Conservation (phyloP, 2,329 filamentous ascomycete genomes). For the Davidsoniella virescens region DNA sequence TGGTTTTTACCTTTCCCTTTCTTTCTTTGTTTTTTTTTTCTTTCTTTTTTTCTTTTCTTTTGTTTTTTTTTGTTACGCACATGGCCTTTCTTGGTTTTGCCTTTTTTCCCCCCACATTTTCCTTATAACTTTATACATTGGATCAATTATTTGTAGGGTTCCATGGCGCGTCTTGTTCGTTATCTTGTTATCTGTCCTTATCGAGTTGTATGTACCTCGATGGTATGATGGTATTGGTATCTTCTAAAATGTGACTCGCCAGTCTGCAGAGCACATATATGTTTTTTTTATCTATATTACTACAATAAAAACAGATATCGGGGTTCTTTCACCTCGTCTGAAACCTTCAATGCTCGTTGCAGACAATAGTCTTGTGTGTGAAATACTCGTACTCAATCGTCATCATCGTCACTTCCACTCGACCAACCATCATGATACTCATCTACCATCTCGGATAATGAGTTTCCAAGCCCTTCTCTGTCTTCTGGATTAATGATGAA, state of each 20-base stretch:
- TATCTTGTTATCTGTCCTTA: neutral
- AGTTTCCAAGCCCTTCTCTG: slow-evolving; percentile 66
- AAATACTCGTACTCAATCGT: slow-evolving; percentile 29
- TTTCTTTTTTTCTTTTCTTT: neutral
- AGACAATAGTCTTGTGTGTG: too few species aligned
- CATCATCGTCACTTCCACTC: slow-evolving; percentile 55
- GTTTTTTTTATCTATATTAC: slow-evolving; percentile 1
- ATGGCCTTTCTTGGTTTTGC: too few species aligned
- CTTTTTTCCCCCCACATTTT: too few species aligned
- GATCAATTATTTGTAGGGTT: too few species aligned
- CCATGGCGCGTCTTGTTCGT: neutral
- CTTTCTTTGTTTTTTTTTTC: neutral
- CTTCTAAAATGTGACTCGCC: neutral
- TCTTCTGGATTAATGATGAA: slow-evolving; percentile 57
- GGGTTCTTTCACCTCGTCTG: neutral
- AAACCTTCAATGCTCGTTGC: neutral
- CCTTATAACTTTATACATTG: too few species aligned
- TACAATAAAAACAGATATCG: slow-evolving; percentile 2
- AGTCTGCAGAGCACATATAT: neutral
- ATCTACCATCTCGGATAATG: slow-evolving; percentile 66
- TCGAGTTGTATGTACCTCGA: neutral
- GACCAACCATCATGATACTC: slow-evolving; percentile 82
- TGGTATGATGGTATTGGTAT: neutral
- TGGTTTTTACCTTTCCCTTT: neutral
- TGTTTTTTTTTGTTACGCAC: neutral